Conservation (phyloP, 1,284 basidiomycete genomes). For the Ceratobasidium sp. region DNA sequence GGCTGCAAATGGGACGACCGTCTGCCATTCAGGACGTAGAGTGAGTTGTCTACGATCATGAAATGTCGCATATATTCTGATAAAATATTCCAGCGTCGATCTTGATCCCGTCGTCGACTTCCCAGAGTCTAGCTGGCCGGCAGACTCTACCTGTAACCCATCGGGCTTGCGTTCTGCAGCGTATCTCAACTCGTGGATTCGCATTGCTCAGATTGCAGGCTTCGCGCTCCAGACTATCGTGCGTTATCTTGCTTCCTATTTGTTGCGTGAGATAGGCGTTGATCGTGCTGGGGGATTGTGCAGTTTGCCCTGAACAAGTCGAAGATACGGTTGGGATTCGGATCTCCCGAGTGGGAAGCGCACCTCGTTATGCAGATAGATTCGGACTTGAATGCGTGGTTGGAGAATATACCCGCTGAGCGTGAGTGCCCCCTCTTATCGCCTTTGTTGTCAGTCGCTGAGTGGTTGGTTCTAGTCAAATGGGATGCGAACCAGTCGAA, state of each 20-base stretch:
- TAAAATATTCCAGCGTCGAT: conserved; percentile 13
- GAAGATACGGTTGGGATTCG: conserved; percentile 37
- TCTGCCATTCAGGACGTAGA: conserved; percentile 35
- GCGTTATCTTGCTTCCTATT: conserved; percentile 17
- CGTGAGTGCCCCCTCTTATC: conserved; percentile 1
- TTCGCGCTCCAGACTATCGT: conserved; percentile 34
- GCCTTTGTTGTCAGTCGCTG: not conserved
- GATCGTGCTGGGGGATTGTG: not conserved
- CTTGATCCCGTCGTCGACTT: conserved; percentile 33
- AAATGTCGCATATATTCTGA: not conserved
- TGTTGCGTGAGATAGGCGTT: not conserved
- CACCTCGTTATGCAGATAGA: conserved; percentile 34
- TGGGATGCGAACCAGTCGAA: conserved; percentile 34
- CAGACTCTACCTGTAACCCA: conserved; percentile 17
- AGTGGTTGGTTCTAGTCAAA: conserved; percentile 7
- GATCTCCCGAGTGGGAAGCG: conserved; percentile 26
- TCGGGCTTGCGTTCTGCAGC: conserved; percentile 12
- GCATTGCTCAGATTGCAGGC: conserved; percentile 24
- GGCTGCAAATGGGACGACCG: conserved; percentile 22
- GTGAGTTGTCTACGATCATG: not conserved
- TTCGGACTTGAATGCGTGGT: conserved; percentile 33
- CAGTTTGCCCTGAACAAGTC: conserved; percentile 40
- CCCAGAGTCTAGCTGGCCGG: conserved; percentile 35
- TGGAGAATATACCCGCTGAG: conserved; percentile 23
- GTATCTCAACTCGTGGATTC: conserved; percentile 16